Percentiles rank a stretch among this genome's conserved stretches.
phyloP scores from a whole-genome alignment of 495 filamentous ascomycete species.

The Hypoxylon fragiforme region DNA sequence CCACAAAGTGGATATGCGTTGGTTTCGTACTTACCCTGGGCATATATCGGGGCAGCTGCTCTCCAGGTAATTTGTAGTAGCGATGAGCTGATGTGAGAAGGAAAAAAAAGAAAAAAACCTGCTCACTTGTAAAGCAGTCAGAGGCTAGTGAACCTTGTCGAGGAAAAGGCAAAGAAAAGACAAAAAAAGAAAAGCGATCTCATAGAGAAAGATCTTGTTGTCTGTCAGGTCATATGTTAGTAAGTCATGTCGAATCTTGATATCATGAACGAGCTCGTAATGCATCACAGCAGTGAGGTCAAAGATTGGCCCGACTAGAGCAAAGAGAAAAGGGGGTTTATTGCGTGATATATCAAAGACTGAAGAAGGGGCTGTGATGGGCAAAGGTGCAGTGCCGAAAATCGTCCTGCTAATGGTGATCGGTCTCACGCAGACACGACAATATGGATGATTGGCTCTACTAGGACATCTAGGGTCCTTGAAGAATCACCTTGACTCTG shows the following conservation, averaged over 20 bases:
- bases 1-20: not conserved
- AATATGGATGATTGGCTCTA: not conserved
- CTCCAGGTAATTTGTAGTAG: no score
- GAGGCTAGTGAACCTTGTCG: no score
- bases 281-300: not conserved
- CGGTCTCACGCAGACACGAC: not conserved
- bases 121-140: no score
- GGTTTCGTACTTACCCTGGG: not conserved
- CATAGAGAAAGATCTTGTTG: no score
- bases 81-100: no score
- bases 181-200: no score
- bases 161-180: no score
- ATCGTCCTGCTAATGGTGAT: not conserved
- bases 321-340: not conserved
- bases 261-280: not conserved
- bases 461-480: not conserved
- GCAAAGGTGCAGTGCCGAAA: not conserved
- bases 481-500: constrained; percentile 12
- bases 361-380: not conserved
- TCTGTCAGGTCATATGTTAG: not conserved
- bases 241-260: not conserved
- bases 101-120: no score
- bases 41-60: not conserved
- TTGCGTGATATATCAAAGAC: not conserved
- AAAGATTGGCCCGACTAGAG: not conserved